phyloP scores from a whole-genome alignment of 345 rosid species.

The Ceriops zippeliana region DNA sequence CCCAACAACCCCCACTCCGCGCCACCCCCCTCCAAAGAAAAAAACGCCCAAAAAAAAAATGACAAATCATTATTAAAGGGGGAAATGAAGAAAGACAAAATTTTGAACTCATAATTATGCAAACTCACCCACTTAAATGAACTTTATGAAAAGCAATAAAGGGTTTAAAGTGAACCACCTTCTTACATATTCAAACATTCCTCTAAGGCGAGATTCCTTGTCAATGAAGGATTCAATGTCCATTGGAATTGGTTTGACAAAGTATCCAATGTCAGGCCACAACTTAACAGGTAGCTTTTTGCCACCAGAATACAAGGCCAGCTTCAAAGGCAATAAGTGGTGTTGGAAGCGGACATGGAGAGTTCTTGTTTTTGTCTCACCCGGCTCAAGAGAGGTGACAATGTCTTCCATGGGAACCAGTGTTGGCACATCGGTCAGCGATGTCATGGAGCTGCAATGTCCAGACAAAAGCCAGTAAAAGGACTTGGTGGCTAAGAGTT shows the following conservation, averaged over 20 bases:
- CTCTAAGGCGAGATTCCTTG: conserved; percentile 67
- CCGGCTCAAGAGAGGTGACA: conserved; percentile 58
- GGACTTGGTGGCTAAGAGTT: conserved; percentile 12
- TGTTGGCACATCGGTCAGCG: conserved; percentile 49
- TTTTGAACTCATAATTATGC: not conserved
- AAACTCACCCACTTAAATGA: not conserved
- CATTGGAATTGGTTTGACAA: conserved; percentile 78
- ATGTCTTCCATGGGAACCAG: conserved; percentile 64
- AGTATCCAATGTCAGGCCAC: conserved; percentile 93
- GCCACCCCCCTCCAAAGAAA: too few relatives aligned
- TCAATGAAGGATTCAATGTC: conserved; percentile 49
- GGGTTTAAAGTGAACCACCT: conserved; percentile 44
- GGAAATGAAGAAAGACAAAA: not conserved
- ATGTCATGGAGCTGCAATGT: conserved; percentile 43
- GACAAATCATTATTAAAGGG: too few relatives aligned
- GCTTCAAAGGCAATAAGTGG: conserved; percentile 80
- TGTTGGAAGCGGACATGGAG: conserved; percentile 85
- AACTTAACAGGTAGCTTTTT: conserved; percentile 71
- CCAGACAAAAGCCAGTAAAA: conserved; percentile 13
- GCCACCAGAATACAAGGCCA: conserved; percentile 48
- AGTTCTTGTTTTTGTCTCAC: conserved; percentile 47
- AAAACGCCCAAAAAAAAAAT: too few relatives aligned
- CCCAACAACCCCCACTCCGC: too few relatives aligned
- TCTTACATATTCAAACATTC: conserved; percentile 84
- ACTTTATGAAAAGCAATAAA: not conserved